These are phyloP conservation scores for Rachicladosporium sp. DNA, from an alignment of 2,329 filamentous ascomycete genomes.

Conservation along the genomic window DNA sequence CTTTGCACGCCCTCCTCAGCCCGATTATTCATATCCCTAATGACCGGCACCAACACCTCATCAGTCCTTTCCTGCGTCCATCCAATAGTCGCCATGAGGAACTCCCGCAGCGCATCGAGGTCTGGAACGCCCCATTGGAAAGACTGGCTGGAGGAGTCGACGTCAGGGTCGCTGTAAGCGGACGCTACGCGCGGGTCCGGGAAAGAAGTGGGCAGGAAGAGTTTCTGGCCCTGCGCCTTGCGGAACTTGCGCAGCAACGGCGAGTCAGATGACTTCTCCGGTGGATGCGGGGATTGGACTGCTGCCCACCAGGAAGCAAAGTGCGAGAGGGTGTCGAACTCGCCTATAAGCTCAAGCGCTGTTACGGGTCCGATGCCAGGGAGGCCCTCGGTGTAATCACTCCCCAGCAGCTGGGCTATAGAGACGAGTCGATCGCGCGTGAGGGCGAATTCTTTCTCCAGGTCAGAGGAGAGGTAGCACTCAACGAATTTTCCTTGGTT, in stretches of 20 bases:
- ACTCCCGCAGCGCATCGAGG: slow-evolving; percentile 68
- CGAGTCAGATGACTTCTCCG: slow-evolving; percentile 47
- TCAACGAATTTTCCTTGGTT: slow-evolving; percentile 97
- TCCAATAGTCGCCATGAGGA: slow-evolving; percentile 83
- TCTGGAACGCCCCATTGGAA: slow-evolving; percentile 98
- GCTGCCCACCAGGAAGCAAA: slow-evolving; percentile 83
- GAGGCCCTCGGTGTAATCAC: slow-evolving; percentile 89
- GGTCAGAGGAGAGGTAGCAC: slow-evolving; percentile 73
- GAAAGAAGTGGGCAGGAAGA: slow-evolving; percentile 73
- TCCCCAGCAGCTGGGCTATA: slow-evolving; percentile 80
- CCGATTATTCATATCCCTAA: slow-evolving; percentile 84
- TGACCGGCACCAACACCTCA: slow-evolving; percentile 89
- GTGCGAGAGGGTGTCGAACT: slow-evolving; percentile 63
- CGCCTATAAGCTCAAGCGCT: slow-evolving; percentile 83
- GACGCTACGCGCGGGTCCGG: slow-evolving; percentile 66
- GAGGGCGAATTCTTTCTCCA: slow-evolving; percentile 81
- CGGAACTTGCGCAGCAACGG: slow-evolving; percentile 78
- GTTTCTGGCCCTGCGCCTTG: slow-evolving; percentile 62
- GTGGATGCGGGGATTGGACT: slow-evolving; percentile 52
- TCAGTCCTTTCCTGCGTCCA: slow-evolving; percentile 89
- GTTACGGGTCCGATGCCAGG: slow-evolving; percentile 87
- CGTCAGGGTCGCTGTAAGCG: slow-evolving; percentile 77
- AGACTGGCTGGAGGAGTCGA: slow-evolving; percentile 61
- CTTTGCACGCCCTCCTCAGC: slow-evolving; percentile 84
- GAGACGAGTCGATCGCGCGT: slow-evolving; percentile 78